Conservation (phyloP, 2,329 filamentous ascomycete species). For the Arthrobotrys pseudoclavata region DNA sequence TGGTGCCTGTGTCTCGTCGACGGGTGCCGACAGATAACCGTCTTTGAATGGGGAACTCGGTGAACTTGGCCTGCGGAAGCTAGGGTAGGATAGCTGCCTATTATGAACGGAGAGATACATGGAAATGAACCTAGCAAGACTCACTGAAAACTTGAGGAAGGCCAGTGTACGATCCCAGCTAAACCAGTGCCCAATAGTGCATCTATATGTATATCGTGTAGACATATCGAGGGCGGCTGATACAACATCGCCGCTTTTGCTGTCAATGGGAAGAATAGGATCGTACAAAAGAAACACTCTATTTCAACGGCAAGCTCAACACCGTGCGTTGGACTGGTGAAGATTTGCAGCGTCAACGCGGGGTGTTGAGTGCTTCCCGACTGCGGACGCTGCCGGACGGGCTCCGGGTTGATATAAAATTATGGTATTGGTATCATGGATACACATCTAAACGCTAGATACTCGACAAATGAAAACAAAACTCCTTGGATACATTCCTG, state of each 20-base stretch:
- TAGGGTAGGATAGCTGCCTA: neutral
- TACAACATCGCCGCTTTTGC: constrained; percentile 10
- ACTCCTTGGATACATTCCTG: neutral
- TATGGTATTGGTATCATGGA: constrained; percentile 18
- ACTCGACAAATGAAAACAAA: constrained; percentile 8
- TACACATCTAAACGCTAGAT: constrained; percentile 34
- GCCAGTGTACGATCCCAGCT: too few relatives aligned
- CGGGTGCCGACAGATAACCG: neutral
- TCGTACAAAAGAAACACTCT: constrained; percentile 46
- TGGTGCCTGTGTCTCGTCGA: neutral
- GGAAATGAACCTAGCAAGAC: too few relatives aligned
- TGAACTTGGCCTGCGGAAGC: neutral
- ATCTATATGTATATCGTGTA: too few relatives aligned
- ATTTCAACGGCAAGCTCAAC: constrained; percentile 47
- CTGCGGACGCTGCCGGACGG: constrained; percentile 8
- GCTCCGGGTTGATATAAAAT: constrained; percentile 9
- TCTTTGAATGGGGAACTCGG: neutral
- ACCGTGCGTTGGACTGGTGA: constrained; percentile 32
- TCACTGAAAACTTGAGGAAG: neutral
- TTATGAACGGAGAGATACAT: too few relatives aligned
- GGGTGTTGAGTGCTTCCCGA: constrained; percentile 24
- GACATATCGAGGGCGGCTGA: neutral
- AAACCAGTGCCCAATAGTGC: too few relatives aligned
- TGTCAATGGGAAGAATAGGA: neutral
- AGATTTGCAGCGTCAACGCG: constrained; percentile 35